Conservation (phyloP, 1,284 basidiomycete species). For the Cryptococcus sp. region DNA sequence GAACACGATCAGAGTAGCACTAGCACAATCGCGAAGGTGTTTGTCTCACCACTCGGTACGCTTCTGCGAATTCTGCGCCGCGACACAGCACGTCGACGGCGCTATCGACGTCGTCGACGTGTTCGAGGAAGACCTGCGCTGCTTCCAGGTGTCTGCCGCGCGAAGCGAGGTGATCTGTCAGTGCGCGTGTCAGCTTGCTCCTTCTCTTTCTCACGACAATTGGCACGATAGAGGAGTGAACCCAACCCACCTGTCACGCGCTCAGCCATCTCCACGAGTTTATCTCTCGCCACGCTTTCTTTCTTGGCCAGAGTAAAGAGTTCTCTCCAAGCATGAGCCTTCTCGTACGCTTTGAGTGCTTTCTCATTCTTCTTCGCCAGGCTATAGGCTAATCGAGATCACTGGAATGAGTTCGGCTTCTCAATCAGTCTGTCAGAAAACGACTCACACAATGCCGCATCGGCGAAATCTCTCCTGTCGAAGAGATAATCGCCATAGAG, state of each 20-base stretch:
- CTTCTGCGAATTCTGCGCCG: constrained; percentile 82
- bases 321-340: constrained; percentile 83
- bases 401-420: not conserved
- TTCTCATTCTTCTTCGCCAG: constrained; percentile 66
- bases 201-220: constrained; percentile 1
- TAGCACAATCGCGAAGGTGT: constrained; percentile 2
- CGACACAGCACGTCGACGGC: constrained; percentile 75
- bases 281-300: constrained; percentile 57
- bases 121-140: constrained; percentile 80
- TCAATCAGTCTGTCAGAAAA: constrained; percentile 5
- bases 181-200: not conserved
- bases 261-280: constrained; percentile 66
- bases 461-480: constrained; percentile 76
- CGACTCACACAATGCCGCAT: constrained; percentile 74
- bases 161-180: constrained; percentile 71
- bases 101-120: constrained; percentile 74
- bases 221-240: constrained; percentile 1
- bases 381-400: constrained; percentile 63
- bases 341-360: constrained; percentile 82
- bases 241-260: constrained; percentile 67
- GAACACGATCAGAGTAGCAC: not conserved
- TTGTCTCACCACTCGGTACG: constrained; percentile 69
- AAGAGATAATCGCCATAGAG: constrained; percentile 87
- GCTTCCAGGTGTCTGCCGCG: constrained; percentile 81
- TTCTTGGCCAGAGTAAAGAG: constrained; percentile 74